Evolutionary conservation across 148 eudicot species (phyloP), one percentile per base, ranked within the genome.

Genomic region (Cornus suecica): DNA sequence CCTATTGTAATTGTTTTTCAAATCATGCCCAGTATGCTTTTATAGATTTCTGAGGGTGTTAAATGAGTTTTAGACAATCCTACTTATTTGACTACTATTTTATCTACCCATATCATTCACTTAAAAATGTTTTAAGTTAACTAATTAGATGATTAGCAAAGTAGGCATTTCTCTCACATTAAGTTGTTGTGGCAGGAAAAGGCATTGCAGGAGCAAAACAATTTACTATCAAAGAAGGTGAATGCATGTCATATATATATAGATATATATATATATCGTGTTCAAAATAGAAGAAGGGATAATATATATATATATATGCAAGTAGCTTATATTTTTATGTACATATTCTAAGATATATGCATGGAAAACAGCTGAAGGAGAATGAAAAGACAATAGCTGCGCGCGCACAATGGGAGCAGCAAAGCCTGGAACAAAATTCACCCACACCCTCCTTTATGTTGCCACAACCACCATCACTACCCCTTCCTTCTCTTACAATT

Each of bases 171-270:
- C 42, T 48, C 32, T 65, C 37, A n/a, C 61, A 41, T 61, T 27
- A 26, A 23, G 24, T 23, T 71, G 6, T 82, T 76, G 37, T 75
- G 75, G 68, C 87, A 91, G 96, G 93, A 80, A 74, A 85, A 77
- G 80, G 76, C 80, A 29, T 75, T 91, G 77, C 87, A 80, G 72
- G 91, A 88, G 71, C 87, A 89, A 69, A 91, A 89, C 78, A 86
- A 86, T 52, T 48, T 30, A 66, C 77, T 91, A 31, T 62, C 78
- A 13, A 91, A 86, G 79, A 71, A 83, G 96, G 96, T 89, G 75
- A 71, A 2, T 8, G 0, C 10, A 13, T 58, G 0, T 52, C 15
- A 52, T n/a, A n/a, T n/a, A 52, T 18, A 7, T 8, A 52, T 52
- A 11, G 15, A 15, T 52, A 52, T 58, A n/a, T n/a, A n/a, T n/a